phyloP scores from a whole-genome alignment of 352 stramenopile species.

The Globisporangium emineosum region DNA sequence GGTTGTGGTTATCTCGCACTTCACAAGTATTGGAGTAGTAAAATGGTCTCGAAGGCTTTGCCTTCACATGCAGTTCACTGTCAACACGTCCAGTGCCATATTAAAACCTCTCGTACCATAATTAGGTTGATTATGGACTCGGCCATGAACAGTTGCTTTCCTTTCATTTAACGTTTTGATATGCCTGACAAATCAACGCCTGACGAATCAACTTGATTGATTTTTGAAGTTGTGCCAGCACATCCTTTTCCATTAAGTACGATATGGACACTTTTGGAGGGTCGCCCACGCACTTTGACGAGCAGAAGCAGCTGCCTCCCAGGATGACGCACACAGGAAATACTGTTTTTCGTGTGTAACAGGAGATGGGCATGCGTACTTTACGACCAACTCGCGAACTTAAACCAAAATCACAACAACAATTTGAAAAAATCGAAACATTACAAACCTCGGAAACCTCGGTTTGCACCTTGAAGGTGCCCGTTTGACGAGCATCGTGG shows the following conservation, averaged over 20 bases:
- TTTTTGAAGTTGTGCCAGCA: constrained; percentile 2
- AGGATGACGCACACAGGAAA: not conserved
- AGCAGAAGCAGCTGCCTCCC: not conserved
- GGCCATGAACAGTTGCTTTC: too few species aligned
- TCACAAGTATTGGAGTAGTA: too few species aligned
- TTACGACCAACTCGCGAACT: not conserved
- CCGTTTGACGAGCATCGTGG: not conserved
- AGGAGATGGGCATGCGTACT: not conserved
- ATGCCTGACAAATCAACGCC: too few species aligned
- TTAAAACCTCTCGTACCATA: too few species aligned
- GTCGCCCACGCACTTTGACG: not conserved
- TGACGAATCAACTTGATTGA: not conserved
- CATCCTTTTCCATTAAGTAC: not conserved
- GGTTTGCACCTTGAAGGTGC: not conserved
- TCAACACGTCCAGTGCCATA: too few species aligned
- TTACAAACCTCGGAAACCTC: constrained; percentile 1
- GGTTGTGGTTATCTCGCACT: too few species aligned
- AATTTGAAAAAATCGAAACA: not conserved
- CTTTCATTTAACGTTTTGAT: not conserved
- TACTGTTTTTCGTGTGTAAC: not conserved
- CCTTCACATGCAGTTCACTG: too few species aligned
- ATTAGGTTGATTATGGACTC: too few species aligned
- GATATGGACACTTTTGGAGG: not conserved
- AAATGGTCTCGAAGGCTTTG: too few species aligned
- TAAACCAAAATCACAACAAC: constrained; percentile 1